Conservation (phyloP, 164 flowering plant genomes). For the Protea cynaroides region DNA sequence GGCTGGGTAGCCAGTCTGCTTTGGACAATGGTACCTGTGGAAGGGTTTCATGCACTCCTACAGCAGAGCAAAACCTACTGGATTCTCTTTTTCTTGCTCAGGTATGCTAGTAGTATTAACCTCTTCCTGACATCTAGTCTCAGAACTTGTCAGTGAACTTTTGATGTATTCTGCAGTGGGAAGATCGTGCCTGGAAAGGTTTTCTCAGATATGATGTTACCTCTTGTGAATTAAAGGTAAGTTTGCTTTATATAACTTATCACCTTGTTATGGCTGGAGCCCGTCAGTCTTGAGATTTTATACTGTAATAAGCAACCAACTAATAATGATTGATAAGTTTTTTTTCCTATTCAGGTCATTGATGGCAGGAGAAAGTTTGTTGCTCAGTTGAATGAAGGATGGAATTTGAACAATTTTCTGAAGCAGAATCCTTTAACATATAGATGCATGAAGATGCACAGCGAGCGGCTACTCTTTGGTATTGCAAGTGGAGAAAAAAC, state of each 20-base stretch:
- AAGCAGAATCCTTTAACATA: slow-evolving; percentile 7
- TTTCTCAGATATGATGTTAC: slow-evolving; percentile 31
- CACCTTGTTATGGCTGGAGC: not conserved
- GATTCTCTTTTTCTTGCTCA: slow-evolving; percentile 34
- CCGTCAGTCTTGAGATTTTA: not conserved
- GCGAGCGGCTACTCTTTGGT: slow-evolving; percentile 25
- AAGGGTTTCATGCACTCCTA: slow-evolving; percentile 9
- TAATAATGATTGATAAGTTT: not conserved
- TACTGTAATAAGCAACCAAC: not conserved
- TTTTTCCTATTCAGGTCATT: slow-evolving; percentile 26
- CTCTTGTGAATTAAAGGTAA: slow-evolving; percentile 30
- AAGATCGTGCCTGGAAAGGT: slow-evolving; percentile 30
- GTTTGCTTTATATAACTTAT: not conserved
- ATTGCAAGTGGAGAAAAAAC: slow-evolving; percentile 19
- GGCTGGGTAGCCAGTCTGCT: slow-evolving; percentile 18
- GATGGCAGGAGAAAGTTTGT: slow-evolving; percentile 23
- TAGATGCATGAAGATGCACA: slow-evolving; percentile 5
- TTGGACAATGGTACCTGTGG: slow-evolving; percentile 8
- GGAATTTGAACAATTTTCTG: not conserved
- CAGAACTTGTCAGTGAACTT: not conserved
- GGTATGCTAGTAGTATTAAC: slow-evolving; percentile 10
- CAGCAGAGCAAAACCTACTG: slow-evolving; percentile 25
- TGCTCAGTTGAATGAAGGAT: slow-evolving; percentile 26
- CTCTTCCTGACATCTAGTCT: not conserved
- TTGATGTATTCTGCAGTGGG: slow-evolving; percentile 24